Evolutionary conservation across 140 eudicot species (phyloP), one percentile per base, ranked within the genome.

Genomic region (Cichorium intybus): DNA sequence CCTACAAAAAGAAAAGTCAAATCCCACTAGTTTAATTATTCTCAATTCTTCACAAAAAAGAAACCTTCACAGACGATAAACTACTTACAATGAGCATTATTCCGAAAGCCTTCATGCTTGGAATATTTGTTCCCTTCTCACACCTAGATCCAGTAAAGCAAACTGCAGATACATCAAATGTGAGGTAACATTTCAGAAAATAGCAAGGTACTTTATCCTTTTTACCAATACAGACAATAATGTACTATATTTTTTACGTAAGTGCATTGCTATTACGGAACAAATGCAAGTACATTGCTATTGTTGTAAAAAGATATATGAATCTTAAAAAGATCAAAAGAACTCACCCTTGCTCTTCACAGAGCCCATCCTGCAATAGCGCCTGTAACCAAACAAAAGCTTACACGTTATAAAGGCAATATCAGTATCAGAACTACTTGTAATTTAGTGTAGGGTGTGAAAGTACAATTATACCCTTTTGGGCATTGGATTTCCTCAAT

Each of bases 111-210:
- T 82, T 86, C 73, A 88, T 75, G 71, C 86, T 84, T 67, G 84
- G 96, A 64, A 67, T 79, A 21, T 68, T 74, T 34, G 94, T 77
- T 67, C 70, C 75, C 33, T 86, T 67, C 34, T 85, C 75, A 55
- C 96, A 88, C 35, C 75, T 85, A 41, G 87, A 83, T 73, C 86
- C 75, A 82, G 80, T 66, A 81, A 85, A 79, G 72, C 96, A 88
- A 48, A 76, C 96, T 88, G 90, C 80, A 88, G 63, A 79, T 45
- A 28, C 29, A 62, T 62, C 39, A 43, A 10, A 62, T 23, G 37
- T 31, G 24, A 24, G 17, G 6, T 7, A 10, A 15, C 4, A 57
- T 8, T 31, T 28, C 9, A 57, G 12, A 35, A 9, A 35, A 35
- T 1, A 10, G 1, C 14, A 35, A n/a, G n/a, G n/a, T n/a, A n/a